Evolutionary conservation across 2,329 filamentous ascomycete genomes (phyloP).

Genomic region (Elsinoe arachidis): DNA sequence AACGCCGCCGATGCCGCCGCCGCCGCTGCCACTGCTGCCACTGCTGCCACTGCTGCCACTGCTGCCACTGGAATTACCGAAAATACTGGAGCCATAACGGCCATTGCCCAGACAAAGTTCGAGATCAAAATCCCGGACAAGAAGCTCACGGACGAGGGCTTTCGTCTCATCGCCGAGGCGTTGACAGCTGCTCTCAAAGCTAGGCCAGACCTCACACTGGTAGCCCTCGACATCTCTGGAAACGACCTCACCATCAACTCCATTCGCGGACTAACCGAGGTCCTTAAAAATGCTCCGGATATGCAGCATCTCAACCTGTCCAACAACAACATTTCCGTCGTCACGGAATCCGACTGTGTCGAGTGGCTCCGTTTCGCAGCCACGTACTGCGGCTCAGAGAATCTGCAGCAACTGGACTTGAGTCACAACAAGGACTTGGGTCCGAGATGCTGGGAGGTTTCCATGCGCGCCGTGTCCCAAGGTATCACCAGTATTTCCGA

Average conservation of each 20-base stretch:
- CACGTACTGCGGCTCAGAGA: constrained; percentile 35
- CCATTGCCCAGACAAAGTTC: constrained; percentile 23
- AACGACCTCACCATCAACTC: constrained; percentile 37
- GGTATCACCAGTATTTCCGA: not conserved
- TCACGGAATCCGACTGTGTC: constrained; percentile 27
- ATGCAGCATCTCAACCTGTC: constrained; percentile 41
- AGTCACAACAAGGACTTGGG: constrained; percentile 36
- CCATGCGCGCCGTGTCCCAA: constrained; percentile 28
- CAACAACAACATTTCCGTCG: constrained; percentile 36
- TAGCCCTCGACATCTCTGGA: constrained; percentile 38
- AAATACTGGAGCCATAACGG: not conserved
- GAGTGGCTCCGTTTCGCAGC: constrained; percentile 38
- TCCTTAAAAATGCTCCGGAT: constrained; percentile 37
- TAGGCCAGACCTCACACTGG: constrained; percentile 28
- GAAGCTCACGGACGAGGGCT: constrained; percentile 38
- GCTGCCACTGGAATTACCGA: not conserved
- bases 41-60: constrained; percentile 6
- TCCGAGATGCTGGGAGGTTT: constrained; percentile 36
- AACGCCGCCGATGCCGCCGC: constrained; percentile 6
- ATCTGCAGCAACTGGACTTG: constrained; percentile 38
- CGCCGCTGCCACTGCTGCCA: constrained; percentile 12
- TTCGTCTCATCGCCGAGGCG: constrained; percentile 35
- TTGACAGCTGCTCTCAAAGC: constrained; percentile 32
- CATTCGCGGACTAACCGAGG: constrained; percentile 33
- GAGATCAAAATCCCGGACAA: constrained; percentile 41